Evolutionary conservation across 768 basidiomycete species (phyloP).

Genomic region (Suillus plorans): DNA sequence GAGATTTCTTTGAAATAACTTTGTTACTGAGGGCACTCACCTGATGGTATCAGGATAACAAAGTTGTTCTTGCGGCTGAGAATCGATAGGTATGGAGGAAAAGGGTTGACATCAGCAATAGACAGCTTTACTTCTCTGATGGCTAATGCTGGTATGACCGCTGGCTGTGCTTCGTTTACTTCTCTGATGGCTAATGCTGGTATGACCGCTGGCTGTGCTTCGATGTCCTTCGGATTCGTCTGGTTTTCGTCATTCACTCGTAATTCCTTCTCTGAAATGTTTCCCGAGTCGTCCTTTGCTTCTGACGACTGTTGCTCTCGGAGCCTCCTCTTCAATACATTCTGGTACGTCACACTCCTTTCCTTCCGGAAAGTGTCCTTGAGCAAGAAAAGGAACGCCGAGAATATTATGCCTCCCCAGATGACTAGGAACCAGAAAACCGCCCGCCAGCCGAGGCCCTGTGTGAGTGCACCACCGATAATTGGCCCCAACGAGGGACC

Average conservation of each 20-base stretch:
- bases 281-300: constrained; percentile 19
- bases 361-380: constrained; percentile 83
- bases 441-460: constrained; percentile 74
- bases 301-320: constrained; percentile 21
- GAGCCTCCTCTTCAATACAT: constrained; percentile 49
- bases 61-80: constrained; percentile 67
- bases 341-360: constrained; percentile 78
- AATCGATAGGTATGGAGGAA: constrained; percentile 59
- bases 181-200: constrained; percentile 24
- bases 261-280: constrained; percentile 3
- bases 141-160: constrained; percentile 13
- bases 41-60: constrained; percentile 44
- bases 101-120: constrained; percentile 69
- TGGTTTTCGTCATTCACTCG: not conserved
- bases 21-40: constrained; percentile 15
- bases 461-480: constrained; percentile 66
- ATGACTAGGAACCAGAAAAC: constrained; percentile 83
- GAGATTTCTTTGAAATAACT: constrained; percentile 3
- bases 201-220: constrained; percentile 11
- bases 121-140: constrained; percentile 48
- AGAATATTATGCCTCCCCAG: constrained; percentile 51
- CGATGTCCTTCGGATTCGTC: constrained; percentile 22
- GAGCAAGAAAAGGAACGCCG: constrained; percentile 64
- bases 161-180: constrained; percentile 34
- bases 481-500: constrained; percentile 69